Conservation (phyloP, 768 basidiomycete species). For the Baorangia bicolor region DNA sequence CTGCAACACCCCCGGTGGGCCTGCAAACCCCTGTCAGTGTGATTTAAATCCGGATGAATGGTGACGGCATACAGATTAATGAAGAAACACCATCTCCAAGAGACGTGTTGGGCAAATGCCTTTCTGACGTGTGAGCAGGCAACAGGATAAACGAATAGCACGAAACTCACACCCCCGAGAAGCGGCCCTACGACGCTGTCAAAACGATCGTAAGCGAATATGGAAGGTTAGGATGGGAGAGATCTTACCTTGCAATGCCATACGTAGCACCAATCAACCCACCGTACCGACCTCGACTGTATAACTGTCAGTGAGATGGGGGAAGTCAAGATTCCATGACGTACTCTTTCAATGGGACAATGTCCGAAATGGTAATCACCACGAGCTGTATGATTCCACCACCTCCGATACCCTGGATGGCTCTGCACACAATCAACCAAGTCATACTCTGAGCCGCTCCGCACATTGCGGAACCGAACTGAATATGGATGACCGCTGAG, state of each 20-base stretch:
- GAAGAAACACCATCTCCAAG: constrained; percentile 83
- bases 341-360: constrained; percentile 75
- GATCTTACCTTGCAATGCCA: constrained; percentile 66
- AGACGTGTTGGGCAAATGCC: constrained; percentile 69
- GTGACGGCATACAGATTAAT: constrained; percentile 75
- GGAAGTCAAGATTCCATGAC: too few species aligned
- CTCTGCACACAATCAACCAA: constrained; percentile 74
- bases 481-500: too few species aligned
- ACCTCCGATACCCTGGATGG: constrained; percentile 80
- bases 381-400: constrained; percentile 75
- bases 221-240: too few species aligned
- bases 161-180: constrained; percentile 65
- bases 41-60: too few species aligned
- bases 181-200: constrained; percentile 68
- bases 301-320: constrained; percentile 25
- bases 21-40: too few species aligned
- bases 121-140: background rate
- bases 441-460: constrained; percentile 76
- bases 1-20: too few species aligned
- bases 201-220: background rate
- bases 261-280: constrained; percentile 75
- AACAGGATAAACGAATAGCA: background rate
- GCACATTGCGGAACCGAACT: constrained; percentile 78
- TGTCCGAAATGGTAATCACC: constrained; percentile 78
- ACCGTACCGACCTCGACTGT: constrained; percentile 73